phyloP scores from a whole-genome alignment of 116 monocot species.

The Iris pallida region DNA sequence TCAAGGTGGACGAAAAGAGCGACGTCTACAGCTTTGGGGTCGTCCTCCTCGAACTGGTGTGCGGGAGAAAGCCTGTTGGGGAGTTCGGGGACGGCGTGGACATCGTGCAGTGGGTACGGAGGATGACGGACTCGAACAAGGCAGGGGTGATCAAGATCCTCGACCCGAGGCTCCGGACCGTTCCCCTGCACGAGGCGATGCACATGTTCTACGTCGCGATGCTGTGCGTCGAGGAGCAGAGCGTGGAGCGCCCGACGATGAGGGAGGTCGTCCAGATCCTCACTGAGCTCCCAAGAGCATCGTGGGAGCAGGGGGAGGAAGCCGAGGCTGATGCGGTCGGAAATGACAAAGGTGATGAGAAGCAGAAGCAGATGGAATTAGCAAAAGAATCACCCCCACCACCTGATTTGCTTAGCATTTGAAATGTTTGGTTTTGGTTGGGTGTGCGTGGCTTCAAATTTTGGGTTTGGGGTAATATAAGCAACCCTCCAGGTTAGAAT shows the following conservation, averaged over 20 bases:
- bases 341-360: not conserved
- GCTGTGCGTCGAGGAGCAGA: conserved; percentile 59
- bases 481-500: too few species aligned
- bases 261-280: conserved; percentile 66
- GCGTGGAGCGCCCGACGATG: conserved; percentile 59
- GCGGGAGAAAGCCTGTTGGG: conserved; percentile 48
- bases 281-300: conserved; percentile 33
- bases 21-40: conserved; percentile 70
- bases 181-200: conserved; percentile 38
- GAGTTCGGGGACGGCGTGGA: conserved; percentile 65
- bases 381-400: not conserved
- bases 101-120: conserved; percentile 83
- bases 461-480: too few species aligned
- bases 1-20: conserved; percentile 70
- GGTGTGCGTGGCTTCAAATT: too few species aligned
- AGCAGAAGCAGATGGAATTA: too few species aligned
- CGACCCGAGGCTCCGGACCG: conserved; percentile 37
- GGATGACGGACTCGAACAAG: conserved; percentile 48
- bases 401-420: conserved; percentile 14
- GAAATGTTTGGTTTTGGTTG: too few species aligned
- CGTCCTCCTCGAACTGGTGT: conserved; percentile 48
- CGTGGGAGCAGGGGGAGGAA: too few species aligned
- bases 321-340: too few species aligned
- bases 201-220: conserved; percentile 60
- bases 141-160: conserved; percentile 42